phyloP scores from a whole-genome alignment of 495 filamentous ascomycete genomes.

The Cetradonia linearis region DNA sequence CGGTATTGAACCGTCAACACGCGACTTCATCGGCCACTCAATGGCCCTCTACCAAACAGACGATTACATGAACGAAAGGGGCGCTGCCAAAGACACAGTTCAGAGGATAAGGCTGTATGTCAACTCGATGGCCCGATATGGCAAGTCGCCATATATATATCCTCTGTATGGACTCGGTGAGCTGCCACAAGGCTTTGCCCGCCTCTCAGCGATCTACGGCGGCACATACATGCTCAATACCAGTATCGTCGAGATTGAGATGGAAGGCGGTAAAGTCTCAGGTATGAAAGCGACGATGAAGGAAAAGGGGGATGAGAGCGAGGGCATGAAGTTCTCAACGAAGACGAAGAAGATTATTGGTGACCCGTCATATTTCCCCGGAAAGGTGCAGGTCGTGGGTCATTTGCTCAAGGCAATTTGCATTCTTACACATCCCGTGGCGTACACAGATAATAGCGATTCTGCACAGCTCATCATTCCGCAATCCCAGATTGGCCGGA shows the following conservation, averaged over 20 bases:
- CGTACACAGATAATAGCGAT: conserved; percentile 76
- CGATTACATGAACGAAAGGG: conserved; percentile 63
- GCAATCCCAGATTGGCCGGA: conserved; percentile 88
- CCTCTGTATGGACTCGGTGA: conserved; percentile 95
- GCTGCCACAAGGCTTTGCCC: conserved; percentile 95
- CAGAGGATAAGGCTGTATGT: conserved; percentile 92
- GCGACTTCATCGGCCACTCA: conserved; percentile 93
- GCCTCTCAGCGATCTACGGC: conserved; percentile 93
- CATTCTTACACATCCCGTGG: conserved; percentile 89
- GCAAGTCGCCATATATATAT: conserved; percentile 99
- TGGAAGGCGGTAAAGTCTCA: conserved; percentile 66
- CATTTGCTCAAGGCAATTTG: conserved; percentile 94
- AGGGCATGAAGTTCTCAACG: conserved; percentile 87
- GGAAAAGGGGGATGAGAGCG: conserved; percentile 60
- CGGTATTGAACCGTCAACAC: conserved; percentile 78
- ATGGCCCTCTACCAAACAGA: conserved; percentile 95
- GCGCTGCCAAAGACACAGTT: conserved; percentile 74
- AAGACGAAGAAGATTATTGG: conserved; percentile 93
- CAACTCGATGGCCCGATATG: conserved; percentile 95
- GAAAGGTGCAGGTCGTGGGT: conserved; percentile 75
- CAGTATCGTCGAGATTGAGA: conserved; percentile 76
- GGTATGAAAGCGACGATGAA: conserved; percentile 98
- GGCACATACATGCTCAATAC: conserved; percentile 99
- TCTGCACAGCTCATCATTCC: conserved; percentile 95
- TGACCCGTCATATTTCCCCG: conserved; percentile 92